These are phyloP conservation scores for Crithidia sp. DNA, from an alignment of 208 protist species.

Conservation along the genomic window DNA sequence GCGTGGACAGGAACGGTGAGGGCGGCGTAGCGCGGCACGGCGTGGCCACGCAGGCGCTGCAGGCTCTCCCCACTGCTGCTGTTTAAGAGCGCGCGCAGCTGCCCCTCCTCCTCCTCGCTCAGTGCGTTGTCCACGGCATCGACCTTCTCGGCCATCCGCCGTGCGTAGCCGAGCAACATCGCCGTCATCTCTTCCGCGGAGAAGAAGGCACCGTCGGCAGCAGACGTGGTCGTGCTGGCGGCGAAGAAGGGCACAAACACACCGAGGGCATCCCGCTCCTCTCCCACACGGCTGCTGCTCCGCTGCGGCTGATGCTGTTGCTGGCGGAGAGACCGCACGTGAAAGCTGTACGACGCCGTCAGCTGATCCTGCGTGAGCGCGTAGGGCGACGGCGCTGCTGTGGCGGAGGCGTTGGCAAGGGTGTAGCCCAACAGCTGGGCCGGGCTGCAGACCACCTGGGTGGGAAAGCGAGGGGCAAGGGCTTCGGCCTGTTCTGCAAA, in stretches of 20 bases:
- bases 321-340: conserved; percentile 12
- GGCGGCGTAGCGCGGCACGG: conserved; percentile 57
- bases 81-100: conserved; percentile 1
- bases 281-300: background rate
- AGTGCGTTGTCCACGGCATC: conserved; percentile 45
- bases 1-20: conserved; percentile 79
- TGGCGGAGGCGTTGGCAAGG: background rate
- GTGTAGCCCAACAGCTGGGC: conserved; percentile 53
- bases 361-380: conserved; percentile 19
- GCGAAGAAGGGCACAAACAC: conserved; percentile 25
- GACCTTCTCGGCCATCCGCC: conserved; percentile 55
- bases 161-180: conserved; percentile 86
- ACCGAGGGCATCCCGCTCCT: conserved; percentile 5
- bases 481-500: conserved; percentile 86
- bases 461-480: conserved; percentile 80
- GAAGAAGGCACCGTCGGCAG: conserved; percentile 38
- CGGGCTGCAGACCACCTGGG: conserved; percentile 64
- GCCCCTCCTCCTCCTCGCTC: conserved; percentile 37
- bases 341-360: conserved; percentile 14
- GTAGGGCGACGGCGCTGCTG: background rate
- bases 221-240: background rate
- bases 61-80: background rate
- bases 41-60: background rate
- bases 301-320: background rate
- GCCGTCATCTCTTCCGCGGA: conserved; percentile 82